Conservation (phyloP, 352 stramenopile genomes). For the Globisporangium mamillatum region DNA sequence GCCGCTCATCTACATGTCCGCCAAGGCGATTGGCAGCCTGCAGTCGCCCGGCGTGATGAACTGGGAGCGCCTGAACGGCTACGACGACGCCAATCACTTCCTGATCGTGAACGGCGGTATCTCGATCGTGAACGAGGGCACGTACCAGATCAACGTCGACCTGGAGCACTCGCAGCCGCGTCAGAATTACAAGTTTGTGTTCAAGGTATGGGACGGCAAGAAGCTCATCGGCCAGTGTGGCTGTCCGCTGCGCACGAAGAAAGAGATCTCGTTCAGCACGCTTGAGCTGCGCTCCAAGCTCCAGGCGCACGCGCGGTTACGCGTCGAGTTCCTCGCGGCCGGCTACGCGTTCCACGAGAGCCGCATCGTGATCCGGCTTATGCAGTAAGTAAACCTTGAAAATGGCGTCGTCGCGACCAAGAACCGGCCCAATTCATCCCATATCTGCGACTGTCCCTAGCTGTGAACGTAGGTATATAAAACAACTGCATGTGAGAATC, state of each 20-base stretch:
- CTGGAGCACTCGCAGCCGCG: constrained; percentile 26
- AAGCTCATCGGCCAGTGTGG: constrained; percentile 37
- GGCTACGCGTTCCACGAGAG: constrained; percentile 48
- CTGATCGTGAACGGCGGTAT: constrained; percentile 29
- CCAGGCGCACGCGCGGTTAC: constrained; percentile 30
- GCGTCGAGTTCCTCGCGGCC: constrained; percentile 37
- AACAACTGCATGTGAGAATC: background rate
- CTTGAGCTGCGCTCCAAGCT: constrained; percentile 32
- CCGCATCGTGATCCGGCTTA: constrained; percentile 32
- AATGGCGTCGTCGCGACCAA: background rate
- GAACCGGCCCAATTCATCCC: background rate
- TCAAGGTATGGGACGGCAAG: constrained; percentile 39
- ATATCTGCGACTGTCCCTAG: background rate
- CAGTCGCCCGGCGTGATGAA: constrained; percentile 35
- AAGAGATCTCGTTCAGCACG: constrained; percentile 36
- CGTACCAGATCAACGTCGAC: constrained; percentile 46
- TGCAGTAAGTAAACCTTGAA: constrained; percentile 11
- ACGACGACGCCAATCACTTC: constrained; percentile 22
- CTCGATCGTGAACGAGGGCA: constrained; percentile 28
- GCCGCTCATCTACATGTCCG: constrained; percentile 34
- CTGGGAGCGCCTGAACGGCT: constrained; percentile 32
- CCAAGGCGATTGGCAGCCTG: constrained; percentile 17
- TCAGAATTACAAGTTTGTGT: constrained; percentile 31
- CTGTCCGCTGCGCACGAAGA: constrained; percentile 25
- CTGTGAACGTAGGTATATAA: background rate